Percentiles rank a stretch among this genome's conserved stretches.
phyloP scores from a whole-genome alignment of 2,329 filamentous ascomycete species.

The Cytospora mali region DNA sequence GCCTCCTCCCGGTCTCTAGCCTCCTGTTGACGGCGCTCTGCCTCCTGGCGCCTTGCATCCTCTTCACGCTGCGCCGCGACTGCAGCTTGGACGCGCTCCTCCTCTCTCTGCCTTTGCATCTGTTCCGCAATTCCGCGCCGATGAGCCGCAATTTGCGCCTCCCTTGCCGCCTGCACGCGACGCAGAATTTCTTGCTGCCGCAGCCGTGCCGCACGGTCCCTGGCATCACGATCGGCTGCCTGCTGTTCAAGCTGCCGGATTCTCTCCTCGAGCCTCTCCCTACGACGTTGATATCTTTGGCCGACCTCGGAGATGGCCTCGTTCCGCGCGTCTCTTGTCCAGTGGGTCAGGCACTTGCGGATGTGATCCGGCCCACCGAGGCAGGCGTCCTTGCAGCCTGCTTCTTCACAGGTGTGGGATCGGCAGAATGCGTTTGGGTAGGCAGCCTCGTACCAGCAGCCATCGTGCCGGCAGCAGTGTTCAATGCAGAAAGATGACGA shows the following conservation, averaged over 20 bases:
- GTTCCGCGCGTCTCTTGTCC: background rate
- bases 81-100: background rate
- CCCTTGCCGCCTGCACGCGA: background rate
- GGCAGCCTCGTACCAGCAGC: slow-evolving; percentile 6
- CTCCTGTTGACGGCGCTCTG: slow-evolving; percentile 1
- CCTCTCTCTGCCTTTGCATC: background rate
- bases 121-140: background rate
- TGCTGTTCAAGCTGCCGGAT: background rate
- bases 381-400: slow-evolving; percentile 7
- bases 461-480: slow-evolving; percentile 16
- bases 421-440: slow-evolving; percentile 22
- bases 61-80: slow-evolving; percentile 1
- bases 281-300: background rate
- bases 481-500: slow-evolving; percentile 8
- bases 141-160: background rate
- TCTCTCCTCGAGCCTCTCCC: slow-evolving; percentile 12
- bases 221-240: background rate
- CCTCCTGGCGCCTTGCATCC: background rate
- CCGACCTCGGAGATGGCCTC: slow-evolving; percentile 1
- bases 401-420: slow-evolving; percentile 13
- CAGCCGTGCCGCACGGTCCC: slow-evolving; percentile 2
- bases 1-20: background rate
- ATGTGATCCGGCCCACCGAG: slow-evolving; percentile 13
- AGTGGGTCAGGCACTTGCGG: slow-evolving; percentile 19
- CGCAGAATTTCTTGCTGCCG: slow-evolving; percentile 6